Conservation (phyloP, 2,329 filamentous ascomycete genomes). For the Arthroderma sp. region DNA sequence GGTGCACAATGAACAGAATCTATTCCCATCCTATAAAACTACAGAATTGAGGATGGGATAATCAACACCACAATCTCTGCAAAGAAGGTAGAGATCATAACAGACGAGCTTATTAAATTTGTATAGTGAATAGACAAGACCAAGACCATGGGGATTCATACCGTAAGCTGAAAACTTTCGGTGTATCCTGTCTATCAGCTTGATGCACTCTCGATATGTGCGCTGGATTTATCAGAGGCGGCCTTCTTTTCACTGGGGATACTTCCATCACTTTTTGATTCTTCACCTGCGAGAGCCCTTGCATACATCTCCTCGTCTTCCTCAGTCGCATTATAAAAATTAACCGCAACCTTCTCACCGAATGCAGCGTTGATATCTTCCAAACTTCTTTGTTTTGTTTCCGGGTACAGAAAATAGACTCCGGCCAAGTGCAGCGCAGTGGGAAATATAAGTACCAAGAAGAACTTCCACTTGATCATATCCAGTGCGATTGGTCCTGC, state of each 20-base stretch:
- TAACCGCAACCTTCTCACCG: conserved; percentile 21
- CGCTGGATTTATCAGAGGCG: neutral
- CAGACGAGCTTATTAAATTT: too few species aligned
- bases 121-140: too few species aligned
- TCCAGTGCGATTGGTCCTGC: conserved; percentile 19
- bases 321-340: conserved; percentile 15
- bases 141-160: too few species aligned
- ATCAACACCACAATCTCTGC: too few species aligned
- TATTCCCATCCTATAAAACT: too few species aligned
- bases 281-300: conserved; percentile 3
- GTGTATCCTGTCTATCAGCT: too few species aligned
- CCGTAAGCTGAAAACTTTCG: too few species aligned
- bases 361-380: conserved; percentile 26
- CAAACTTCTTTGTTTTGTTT: conserved; percentile 23
- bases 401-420: conserved; percentile 25
- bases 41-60: too few species aligned
- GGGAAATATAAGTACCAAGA: conserved; percentile 25
- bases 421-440: conserved; percentile 19
- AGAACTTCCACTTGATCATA: conserved; percentile 25
- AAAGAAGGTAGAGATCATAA: too few species aligned
- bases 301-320: conserved; percentile 17
- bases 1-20: too few species aligned
- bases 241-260: neutral
- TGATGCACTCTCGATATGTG: neutral
- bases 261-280: neutral